A percentile compares a stretch with the other conserved stretches of the same genome.
phyloP scores from a whole-genome alignment of 768 basidiomycete genomes.

The Lactarius evosmus region DNA sequence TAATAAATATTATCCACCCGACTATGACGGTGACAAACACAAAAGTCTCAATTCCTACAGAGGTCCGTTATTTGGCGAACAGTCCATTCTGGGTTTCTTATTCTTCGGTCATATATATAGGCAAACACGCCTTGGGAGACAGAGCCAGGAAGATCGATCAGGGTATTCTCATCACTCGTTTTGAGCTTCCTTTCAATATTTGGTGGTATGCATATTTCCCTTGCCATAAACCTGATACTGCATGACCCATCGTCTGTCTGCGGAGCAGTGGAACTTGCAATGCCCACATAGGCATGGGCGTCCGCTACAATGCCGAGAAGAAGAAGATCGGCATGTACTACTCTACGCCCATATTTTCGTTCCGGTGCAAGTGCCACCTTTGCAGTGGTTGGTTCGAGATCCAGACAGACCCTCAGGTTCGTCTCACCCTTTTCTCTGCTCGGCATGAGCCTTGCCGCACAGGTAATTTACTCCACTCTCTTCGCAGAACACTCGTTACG shows the following conservation, averaged over 20 bases:
- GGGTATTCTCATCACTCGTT: conserved; percentile 92
- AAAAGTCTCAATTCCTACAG: conserved; percentile 68
- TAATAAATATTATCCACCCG: conserved; percentile 79
- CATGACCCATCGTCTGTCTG: conserved; percentile 5
- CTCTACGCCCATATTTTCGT: conserved; percentile 91
- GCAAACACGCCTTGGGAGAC: conserved; percentile 92
- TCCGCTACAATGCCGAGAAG: conserved; percentile 99
- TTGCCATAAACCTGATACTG: background rate
- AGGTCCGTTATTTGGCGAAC: conserved; percentile 41
- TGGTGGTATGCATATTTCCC: conserved; percentile 68
- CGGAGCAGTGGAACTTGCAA: conserved; percentile 82
- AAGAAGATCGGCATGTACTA: conserved; percentile 94
- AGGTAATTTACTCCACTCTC: background rate
- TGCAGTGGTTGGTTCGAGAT: conserved; percentile 99
- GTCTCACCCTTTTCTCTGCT: conserved; percentile 15
- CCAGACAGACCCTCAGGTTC: conserved; percentile 92
- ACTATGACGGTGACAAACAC: conserved; percentile 68
- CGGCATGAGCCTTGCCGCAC: background rate
- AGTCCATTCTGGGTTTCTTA: background rate
- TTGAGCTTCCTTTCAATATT: conserved; percentile 94
- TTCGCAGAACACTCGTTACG: conserved; percentile 86
- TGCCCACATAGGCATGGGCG: conserved; percentile 97
- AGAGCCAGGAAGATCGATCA: conserved; percentile 94
- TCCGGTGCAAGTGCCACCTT: conserved; percentile 96
- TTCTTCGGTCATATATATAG: conserved; percentile 37